Percentiles rank a stretch among this genome's conserved stretches.
These are phyloP conservation scores for Aspergillus neotritici DNA, from an alignment of 2,329 filamentous ascomycete species.

Conservation along the genomic window DNA sequence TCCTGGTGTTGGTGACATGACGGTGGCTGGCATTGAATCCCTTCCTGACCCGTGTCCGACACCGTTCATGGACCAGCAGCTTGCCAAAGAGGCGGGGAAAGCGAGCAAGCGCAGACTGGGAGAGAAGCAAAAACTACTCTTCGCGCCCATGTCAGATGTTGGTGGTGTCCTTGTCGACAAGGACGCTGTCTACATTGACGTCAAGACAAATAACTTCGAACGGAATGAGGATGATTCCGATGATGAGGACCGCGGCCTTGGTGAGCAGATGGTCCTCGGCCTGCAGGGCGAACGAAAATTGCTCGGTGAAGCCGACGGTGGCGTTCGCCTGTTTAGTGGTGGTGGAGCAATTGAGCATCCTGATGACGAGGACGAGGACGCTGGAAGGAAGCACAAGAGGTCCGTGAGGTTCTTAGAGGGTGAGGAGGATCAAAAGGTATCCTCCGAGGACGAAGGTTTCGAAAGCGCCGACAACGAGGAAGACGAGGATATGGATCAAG, in stretches of 20 bases:
- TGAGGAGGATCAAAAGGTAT: conserved; percentile 47
- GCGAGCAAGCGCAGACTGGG: conserved; percentile 73
- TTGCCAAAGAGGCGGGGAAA: conserved; percentile 80
- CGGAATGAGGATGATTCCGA: conserved; percentile 57
- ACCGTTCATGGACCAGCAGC: conserved; percentile 78
- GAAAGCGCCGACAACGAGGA: conserved; percentile 49
- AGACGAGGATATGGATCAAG: conserved; percentile 49
- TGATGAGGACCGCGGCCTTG: conserved; percentile 73
- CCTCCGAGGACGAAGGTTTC: conserved; percentile 49
- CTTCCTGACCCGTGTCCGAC: conserved; percentile 94
- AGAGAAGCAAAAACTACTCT: conserved; percentile 93
- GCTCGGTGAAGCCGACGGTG: conserved; percentile 74
- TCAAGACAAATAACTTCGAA: conserved; percentile 67
- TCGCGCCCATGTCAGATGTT: conserved; percentile 97
- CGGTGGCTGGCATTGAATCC: conserved; percentile 74
- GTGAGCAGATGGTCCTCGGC: conserved; percentile 88
- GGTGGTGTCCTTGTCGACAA: conserved; percentile 94
- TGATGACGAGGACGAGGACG: conserved; percentile 54
- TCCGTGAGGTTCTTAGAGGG: conserved; percentile 49
- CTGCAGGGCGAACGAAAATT: conserved; percentile 77
- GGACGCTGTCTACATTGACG: conserved; percentile 85
- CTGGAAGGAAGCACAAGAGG: conserved; percentile 50
- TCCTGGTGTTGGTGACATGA: conserved; percentile 84
- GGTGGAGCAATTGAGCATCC: conserved; percentile 60
- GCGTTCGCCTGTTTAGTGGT: conserved; percentile 78